Base-by-base conservation (phyloP, 331 rosid genomes). In the Prunus yedoensis region DNA sequence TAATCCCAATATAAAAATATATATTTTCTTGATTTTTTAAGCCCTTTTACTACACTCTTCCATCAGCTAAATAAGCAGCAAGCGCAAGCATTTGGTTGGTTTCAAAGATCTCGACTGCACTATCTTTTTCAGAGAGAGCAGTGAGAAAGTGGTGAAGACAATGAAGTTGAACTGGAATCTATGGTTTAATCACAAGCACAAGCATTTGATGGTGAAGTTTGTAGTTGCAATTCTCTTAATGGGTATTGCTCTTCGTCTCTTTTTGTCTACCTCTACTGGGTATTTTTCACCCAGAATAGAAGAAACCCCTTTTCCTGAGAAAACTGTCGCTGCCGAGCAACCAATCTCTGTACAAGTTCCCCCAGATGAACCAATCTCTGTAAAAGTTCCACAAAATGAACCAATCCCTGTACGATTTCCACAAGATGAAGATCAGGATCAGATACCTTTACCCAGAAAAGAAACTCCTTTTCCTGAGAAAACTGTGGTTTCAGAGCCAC, bases 201-300 rank as follows among this genome's bases (percentile, higher is more conserved):
- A 79, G 63, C 77, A 69, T 13, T 35, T 84, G 75, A 64, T 86
- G 8, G 70, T 87, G 49, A 92, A 90, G 85, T 68, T 87, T 50
- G 78, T 77, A 4, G 83, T 85, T n/a, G 74, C 85, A 45, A 20
- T 88, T 28, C 85, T 92, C 62, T 77, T 90, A 45, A 4, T 86
- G 38, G 96, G 91, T 68, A 74, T 95, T 49, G 91, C 91, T 60
- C 84, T 84, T 68, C 91, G 96, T 23, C 71, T 95, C 23, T 74
- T 89, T 63, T 76, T 92, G 77, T 82, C 82, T 25, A 81, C 85
- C 61, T 84, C 91, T 63, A 35, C 83, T 3, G 84, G 71, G 35
- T 27, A 25, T 27, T 73, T 85, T 75, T 79, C 93, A 17, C 79
- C 93, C 8, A 61, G 60, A 74, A 30, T 88, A 8, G 90, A 91